Evolutionary conservation across 2,329 filamentous ascomycete genomes (phyloP).

Genomic region (Aspergillus sp.): DNA sequence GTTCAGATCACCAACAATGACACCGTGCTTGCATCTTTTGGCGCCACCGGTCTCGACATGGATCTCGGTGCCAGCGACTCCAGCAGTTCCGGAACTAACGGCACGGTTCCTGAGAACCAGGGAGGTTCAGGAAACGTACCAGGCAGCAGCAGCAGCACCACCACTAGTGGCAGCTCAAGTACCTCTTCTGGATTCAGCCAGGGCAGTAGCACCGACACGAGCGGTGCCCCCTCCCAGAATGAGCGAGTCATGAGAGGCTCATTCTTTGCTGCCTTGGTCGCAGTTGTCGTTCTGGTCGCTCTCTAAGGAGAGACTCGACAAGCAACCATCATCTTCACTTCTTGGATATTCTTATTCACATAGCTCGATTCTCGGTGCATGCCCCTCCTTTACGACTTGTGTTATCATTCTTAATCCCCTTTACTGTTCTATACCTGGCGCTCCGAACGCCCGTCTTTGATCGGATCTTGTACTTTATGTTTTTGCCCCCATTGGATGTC

Average conservation of each 20-base stretch:
- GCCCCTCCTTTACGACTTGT: slow-evolving; percentile 16
- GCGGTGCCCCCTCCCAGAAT: slow-evolving; percentile 35
- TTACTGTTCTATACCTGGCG: slow-evolving; percentile 23
- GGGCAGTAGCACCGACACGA: slow-evolving; percentile 21
- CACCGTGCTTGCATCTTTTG: slow-evolving; percentile 75
- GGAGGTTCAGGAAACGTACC: slow-evolving; percentile 36
- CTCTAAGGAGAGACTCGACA: slow-evolving; percentile 36
- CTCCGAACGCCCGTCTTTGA: slow-evolving; percentile 5
- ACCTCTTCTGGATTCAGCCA: slow-evolving; percentile 36
- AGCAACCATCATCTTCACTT: slow-evolving; percentile 12
- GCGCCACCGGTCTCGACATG: slow-evolving; percentile 79
- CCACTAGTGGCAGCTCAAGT: slow-evolving; percentile 24
- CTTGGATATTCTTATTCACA: slow-evolving; percentile 27
- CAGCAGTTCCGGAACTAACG: slow-evolving; percentile 11
- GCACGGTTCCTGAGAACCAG: slow-evolving; percentile 36
- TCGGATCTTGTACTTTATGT: slow-evolving; percentile 6
- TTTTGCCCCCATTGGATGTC: slow-evolving; percentile 17
- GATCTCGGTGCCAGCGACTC: slow-evolving; percentile 26
- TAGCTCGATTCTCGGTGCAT: slow-evolving; percentile 14
- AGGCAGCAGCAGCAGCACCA: slow-evolving; percentile 16
- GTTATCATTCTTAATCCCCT: slow-evolving; percentile 15
- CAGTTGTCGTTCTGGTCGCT: slow-evolving; percentile 48
- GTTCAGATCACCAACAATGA: slow-evolving; percentile 72
- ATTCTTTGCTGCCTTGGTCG: slow-evolving; percentile 50
- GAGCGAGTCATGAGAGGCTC: slow-evolving; percentile 48